Conservation (phyloP, 75 land plant genomes). For the Pinus taeda region DNA sequence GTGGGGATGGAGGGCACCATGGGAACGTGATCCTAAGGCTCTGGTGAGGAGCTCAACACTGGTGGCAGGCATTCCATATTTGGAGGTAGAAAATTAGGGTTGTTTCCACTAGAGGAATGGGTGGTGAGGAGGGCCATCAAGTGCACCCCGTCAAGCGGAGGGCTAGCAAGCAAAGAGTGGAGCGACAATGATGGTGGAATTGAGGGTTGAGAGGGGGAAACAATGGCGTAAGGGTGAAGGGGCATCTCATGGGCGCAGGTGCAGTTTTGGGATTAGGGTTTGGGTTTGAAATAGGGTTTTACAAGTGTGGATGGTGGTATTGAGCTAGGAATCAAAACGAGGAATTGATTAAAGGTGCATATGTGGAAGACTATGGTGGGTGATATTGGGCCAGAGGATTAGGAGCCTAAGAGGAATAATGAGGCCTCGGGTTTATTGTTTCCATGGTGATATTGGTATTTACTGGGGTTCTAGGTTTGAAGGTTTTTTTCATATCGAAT, state of each 20-base stretch:
- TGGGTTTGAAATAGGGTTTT: background rate
- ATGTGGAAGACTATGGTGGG: background rate
- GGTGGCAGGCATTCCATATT: background rate
- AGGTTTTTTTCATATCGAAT: constrained; percentile 19
- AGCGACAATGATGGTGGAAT: constrained; percentile 14
- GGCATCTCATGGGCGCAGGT: background rate
- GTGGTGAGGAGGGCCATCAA: constrained; percentile 44
- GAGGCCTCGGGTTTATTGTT: background rate
- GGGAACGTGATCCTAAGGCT: constrained; percentile 4
- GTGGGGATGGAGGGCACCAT: constrained; percentile 26
- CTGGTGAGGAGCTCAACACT: constrained; percentile 9
- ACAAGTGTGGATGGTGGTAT: background rate
- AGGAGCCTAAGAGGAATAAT: constrained; percentile 3
- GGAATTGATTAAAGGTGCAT: background rate
- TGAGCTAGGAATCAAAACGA: constrained; percentile 1
- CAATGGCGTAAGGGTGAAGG: background rate
- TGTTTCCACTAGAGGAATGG: constrained; percentile 15
- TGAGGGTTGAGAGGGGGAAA: background rate
- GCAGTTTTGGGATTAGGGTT: background rate
- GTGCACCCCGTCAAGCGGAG: constrained; percentile 36
- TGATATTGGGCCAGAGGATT: constrained; percentile 10
- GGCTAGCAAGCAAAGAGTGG: constrained; percentile 4
- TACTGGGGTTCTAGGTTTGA: constrained; percentile 14
- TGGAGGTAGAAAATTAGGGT: background rate
- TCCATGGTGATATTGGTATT: background rate